These are phyloP conservation scores for Ceratocystis diversiconidia DNA, from an alignment of 2,329 filamentous ascomycete genomes.

Conservation along the genomic window DNA sequence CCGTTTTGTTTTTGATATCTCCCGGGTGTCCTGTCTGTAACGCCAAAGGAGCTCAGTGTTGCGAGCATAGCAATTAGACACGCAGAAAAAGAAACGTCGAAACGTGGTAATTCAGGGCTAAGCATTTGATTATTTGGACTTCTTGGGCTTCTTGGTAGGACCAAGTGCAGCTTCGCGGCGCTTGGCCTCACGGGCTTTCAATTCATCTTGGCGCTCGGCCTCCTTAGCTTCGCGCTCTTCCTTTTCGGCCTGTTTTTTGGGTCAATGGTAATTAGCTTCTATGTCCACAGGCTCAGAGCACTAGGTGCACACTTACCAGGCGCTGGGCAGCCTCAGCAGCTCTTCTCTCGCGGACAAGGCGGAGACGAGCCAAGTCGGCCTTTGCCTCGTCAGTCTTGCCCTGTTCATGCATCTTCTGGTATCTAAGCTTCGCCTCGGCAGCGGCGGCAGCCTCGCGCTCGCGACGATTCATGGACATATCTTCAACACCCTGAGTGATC, in stretches of 20 bases:
- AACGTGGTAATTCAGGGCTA: neutral
- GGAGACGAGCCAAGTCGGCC: slow-evolving; percentile 72
- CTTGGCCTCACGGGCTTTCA: slow-evolving; percentile 43
- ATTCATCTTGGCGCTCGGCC: slow-evolving; percentile 34
- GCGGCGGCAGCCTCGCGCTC: slow-evolving; percentile 68
- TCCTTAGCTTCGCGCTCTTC: slow-evolving; percentile 42
- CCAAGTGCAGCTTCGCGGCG: slow-evolving; percentile 39
- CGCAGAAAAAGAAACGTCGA: neutral
- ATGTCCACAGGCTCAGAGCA: no score
- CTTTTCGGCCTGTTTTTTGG: slow-evolving; percentile 36
- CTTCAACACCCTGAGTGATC: slow-evolving; percentile 41
- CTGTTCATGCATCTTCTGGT: slow-evolving; percentile 80
- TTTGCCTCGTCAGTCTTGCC: slow-evolving; percentile 95
- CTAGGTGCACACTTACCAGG: slow-evolving; percentile 40
- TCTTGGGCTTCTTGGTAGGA: slow-evolving; percentile 35
- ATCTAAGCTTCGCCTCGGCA: slow-evolving; percentile 74
- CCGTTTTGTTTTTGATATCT: neutral
- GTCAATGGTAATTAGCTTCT: no score
- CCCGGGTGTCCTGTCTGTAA: neutral
- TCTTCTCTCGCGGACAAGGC: slow-evolving; percentile 69
- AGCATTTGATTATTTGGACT: slow-evolving; percentile 13
- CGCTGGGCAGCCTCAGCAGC: slow-evolving; percentile 72
- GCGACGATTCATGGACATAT: slow-evolving; percentile 36
- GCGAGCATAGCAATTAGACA: neutral
- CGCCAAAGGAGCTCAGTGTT: neutral